Percentiles rank a stretch among this genome's conserved stretches.
phyloP scores from a whole-genome alignment of 2,329 filamentous ascomycete genomes.

The Fusarium longipes region DNA sequence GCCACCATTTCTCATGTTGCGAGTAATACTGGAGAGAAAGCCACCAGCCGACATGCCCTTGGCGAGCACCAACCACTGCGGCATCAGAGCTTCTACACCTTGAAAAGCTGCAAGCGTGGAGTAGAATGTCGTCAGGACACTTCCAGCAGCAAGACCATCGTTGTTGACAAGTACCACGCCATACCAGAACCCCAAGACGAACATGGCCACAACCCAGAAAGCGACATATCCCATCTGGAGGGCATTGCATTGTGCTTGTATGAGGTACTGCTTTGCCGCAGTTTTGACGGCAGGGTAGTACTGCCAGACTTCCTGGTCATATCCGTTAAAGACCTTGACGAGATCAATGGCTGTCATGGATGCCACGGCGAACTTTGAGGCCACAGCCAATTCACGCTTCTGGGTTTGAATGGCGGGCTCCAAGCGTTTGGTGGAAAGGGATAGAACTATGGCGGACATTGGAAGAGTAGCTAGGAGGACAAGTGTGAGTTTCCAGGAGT shows the following conservation, averaged over 20 bases:
- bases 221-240: conserved; percentile 79
- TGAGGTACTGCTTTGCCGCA: conserved; percentile 72
- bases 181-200: conserved; percentile 92
- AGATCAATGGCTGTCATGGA: conserved; percentile 81
- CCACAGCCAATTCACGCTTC: conserved; percentile 72
- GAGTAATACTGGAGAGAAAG: conserved; percentile 64
- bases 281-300: conserved; percentile 69
- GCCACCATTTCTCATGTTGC: conserved; percentile 33
- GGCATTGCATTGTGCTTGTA: conserved; percentile 75
- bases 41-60: conserved; percentile 82
- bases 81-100: conserved; percentile 77
- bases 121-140: conserved; percentile 87
- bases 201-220: conserved; percentile 80
- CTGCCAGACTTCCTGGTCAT: conserved; percentile 73
- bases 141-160: conserved; percentile 68
- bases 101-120: conserved; percentile 81
- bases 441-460: conserved; percentile 70
- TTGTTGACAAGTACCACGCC: conserved; percentile 75
- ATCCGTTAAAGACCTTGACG: conserved; percentile 87
- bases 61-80: conserved; percentile 79
- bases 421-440: conserved; percentile 69
- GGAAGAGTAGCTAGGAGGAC: conserved; percentile 81
- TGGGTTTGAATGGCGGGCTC: conserved; percentile 76
- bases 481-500: conserved; percentile 86
- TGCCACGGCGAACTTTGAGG: conserved; percentile 77